Percentiles rank a stretch among this genome's conserved stretches.
phyloP scores from a whole-genome alignment of 352 stramenopile species.

The Phytopythium delawarense region DNA sequence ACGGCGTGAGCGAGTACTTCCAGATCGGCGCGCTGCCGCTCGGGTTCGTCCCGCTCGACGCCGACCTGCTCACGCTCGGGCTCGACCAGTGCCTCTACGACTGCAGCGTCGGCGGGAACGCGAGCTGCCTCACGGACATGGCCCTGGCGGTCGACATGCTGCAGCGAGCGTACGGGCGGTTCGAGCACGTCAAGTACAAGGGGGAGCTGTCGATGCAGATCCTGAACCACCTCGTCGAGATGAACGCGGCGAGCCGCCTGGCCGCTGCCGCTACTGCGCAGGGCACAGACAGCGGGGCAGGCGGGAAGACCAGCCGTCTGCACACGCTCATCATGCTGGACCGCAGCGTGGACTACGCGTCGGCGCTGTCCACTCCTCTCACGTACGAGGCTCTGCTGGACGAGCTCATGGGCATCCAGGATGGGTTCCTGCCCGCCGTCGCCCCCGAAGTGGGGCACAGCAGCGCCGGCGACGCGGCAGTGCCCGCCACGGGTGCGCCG shows the following conservation, averaged over 20 bases:
- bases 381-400: constrained; percentile 71
- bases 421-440: constrained; percentile 52
- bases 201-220: constrained; percentile 67
- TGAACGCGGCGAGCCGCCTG: constrained; percentile 20
- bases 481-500: constrained; percentile 7
- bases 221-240: constrained; percentile 58
- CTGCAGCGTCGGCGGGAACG: constrained; percentile 39
- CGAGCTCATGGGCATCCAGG: constrained; percentile 55
- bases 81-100: constrained; percentile 50
- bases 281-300: neutral
- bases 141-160: constrained; percentile 45
- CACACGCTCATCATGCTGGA: constrained; percentile 73
- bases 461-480: neutral
- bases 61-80: constrained; percentile 56
- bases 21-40: constrained; percentile 36
- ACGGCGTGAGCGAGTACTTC: constrained; percentile 30
- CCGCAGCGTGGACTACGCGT: constrained; percentile 63
- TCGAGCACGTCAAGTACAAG: constrained; percentile 77
- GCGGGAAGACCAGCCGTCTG: constrained; percentile 19
- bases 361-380: constrained; percentile 57
- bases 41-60: constrained; percentile 59
- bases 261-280: neutral
- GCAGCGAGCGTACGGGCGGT: constrained; percentile 52
- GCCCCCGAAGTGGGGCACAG: constrained; percentile 7
- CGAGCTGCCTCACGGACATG: constrained; percentile 42